phyloP scores from a whole-genome alignment of 2,329 filamentous ascomycete species.

The Apiospora aurea region DNA sequence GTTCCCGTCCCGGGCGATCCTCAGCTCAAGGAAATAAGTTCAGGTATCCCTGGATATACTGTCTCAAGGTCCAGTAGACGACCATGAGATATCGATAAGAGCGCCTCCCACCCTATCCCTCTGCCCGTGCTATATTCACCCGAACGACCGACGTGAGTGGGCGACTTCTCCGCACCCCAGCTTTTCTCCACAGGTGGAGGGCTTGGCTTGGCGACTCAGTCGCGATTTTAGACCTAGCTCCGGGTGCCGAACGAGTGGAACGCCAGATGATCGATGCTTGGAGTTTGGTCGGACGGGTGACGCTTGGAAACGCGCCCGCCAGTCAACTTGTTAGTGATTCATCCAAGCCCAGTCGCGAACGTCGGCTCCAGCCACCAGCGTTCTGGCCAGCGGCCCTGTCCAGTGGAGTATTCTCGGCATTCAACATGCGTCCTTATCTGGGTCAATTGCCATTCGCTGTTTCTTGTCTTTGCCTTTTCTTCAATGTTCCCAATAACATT shows the following conservation, averaged over 20 bases:
- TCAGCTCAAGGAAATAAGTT: too few relatives aligned
- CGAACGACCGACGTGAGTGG: conserved; percentile 4
- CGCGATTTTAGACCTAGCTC: background rate
- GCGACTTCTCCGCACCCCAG: conserved; percentile 5
- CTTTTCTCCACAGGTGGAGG: conserved; percentile 15
- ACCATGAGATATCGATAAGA: background rate
- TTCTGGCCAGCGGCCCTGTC: background rate
- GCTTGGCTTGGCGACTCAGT: background rate
- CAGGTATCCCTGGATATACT: too few relatives aligned
- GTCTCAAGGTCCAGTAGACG: background rate
- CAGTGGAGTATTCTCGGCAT: conserved; percentile 11
- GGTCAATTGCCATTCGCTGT: background rate
- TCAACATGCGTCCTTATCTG: background rate
- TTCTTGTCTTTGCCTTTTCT: background rate
- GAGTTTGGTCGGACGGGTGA: conserved; percentile 5
- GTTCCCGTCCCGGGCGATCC: too few relatives aligned
- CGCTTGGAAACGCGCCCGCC: conserved; percentile 1
- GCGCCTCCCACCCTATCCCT: background rate
- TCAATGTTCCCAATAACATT: background rate
- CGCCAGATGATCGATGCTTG: background rate
- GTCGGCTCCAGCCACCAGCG: background rate
- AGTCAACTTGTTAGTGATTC: background rate
- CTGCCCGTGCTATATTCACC: background rate
- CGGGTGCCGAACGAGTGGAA: background rate
- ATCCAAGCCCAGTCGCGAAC: conserved; percentile 3